These are phyloP conservation scores for Annulohypoxylon stygium DNA, from an alignment of 495 filamentous ascomycete genomes.

Conservation along the genomic window DNA sequence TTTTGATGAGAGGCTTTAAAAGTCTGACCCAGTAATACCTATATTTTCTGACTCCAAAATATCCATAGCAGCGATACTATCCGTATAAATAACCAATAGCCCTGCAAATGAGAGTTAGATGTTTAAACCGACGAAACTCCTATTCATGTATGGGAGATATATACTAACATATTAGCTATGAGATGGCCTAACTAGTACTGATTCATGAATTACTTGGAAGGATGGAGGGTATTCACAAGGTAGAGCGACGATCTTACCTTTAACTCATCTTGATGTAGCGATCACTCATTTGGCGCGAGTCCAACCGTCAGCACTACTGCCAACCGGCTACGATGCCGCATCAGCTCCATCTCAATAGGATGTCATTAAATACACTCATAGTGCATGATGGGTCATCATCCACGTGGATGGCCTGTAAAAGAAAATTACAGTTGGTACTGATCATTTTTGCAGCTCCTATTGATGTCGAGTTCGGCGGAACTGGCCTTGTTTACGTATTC, in stretches of 20 bases:
- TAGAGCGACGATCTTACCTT: slow-evolving; percentile 27
- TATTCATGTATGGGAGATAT: too few species aligned
- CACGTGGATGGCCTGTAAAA: slow-evolving; percentile 13
- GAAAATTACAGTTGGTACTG: neutral
- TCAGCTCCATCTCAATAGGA: slow-evolving; percentile 21
- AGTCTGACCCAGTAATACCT: neutral
- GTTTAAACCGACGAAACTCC: neutral
- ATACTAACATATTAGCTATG: neutral
- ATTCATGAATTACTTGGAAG: slow-evolving; percentile 4
- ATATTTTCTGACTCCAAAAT: neutral
- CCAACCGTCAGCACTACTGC: slow-evolving; percentile 25
- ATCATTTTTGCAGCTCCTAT: neutral
- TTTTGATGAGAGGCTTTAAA: neutral
- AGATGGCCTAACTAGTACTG: neutral
- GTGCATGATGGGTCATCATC: neutral
- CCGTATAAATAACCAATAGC: slow-evolving; percentile 33
- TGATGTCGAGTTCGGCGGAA: neutral
- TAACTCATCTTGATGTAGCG: slow-evolving; percentile 26
- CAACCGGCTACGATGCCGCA: neutral
- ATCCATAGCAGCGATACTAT: neutral
- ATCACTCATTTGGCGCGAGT: slow-evolving; percentile 28
- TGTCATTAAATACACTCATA: neutral
- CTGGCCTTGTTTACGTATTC: neutral
- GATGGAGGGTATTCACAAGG: slow-evolving; percentile 14
- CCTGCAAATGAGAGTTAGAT: neutral